Conservation (phyloP, 805 yeast genomes). For the Babjeviella inositovora region DNA sequence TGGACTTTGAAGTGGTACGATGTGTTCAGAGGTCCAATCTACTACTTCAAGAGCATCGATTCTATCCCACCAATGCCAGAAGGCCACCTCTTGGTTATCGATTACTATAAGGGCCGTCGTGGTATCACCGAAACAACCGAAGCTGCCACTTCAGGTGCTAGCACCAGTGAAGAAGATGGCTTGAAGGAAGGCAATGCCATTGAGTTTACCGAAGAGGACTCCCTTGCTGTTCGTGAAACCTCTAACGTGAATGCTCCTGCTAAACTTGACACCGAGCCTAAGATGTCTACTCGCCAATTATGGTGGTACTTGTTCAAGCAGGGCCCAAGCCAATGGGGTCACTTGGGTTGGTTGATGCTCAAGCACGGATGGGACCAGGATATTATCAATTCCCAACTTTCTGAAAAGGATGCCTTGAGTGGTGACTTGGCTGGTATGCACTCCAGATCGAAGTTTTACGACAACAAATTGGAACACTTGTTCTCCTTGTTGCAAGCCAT, state of each 20-base stretch:
- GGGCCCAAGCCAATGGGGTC: constrained; percentile 40
- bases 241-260: constrained; percentile 2
- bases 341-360: constrained; percentile 26
- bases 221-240: constrained; percentile 3
- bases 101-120: constrained; percentile 51
- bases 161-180: constrained; percentile 7
- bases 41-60: constrained; percentile 35
- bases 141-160: constrained; percentile 4
- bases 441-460: constrained; percentile 44
- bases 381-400: constrained; percentile 32
- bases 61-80: constrained; percentile 54
- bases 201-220: constrained; percentile 1
- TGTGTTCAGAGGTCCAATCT: constrained; percentile 36
- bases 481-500: constrained; percentile 54
- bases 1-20: constrained; percentile 52
- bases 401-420: constrained; percentile 16
- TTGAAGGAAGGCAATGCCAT: constrained; percentile 5
- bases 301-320: constrained; percentile 18
- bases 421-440: constrained; percentile 35
- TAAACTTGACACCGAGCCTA: constrained; percentile 7
- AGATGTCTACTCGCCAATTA: constrained; percentile 16
- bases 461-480: constrained; percentile 52
- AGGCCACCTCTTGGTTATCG: constrained; percentile 36
- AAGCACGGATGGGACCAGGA: constrained; percentile 53
- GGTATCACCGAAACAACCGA: constrained; percentile 1